Evolutionary conservation across 164 flowering plant genomes (phyloP).

Genomic region (Nymphaea colorata): DNA sequence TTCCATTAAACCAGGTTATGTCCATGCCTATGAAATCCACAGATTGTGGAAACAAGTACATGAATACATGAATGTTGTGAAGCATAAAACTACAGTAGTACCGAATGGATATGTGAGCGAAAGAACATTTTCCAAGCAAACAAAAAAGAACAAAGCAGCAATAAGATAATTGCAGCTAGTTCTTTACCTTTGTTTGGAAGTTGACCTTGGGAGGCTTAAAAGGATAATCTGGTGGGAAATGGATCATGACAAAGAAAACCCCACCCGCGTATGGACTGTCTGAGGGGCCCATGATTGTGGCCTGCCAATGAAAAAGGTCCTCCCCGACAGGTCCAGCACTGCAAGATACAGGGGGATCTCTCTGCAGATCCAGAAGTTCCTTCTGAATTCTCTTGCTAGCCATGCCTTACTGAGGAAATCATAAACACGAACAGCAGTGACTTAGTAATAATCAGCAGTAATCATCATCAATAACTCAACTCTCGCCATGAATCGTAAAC

Average conservation of each 20-base stretch:
- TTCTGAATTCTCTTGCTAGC: slow-evolving; percentile 21
- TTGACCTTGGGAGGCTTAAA: slow-evolving; percentile 26
- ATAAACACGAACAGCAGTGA: too few species aligned
- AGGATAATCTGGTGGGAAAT: slow-evolving; percentile 23
- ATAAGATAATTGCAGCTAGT: background rate
- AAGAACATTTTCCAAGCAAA: background rate
- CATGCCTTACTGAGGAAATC: slow-evolving; percentile 4
- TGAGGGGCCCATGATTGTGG: slow-evolving; percentile 21
- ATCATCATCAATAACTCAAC: too few species aligned
- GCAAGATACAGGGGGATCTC: slow-evolving; percentile 21
- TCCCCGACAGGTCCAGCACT: slow-evolving; percentile 23
- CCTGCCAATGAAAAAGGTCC: slow-evolving; percentile 25
- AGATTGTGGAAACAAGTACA: too few species aligned
- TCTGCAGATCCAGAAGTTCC: slow-evolving; percentile 24
- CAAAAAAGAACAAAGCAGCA: background rate
- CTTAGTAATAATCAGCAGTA: too few species aligned
- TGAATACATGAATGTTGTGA: too few species aligned
- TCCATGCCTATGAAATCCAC: too few species aligned
- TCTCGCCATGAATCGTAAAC: too few species aligned
- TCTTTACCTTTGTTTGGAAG: slow-evolving; percentile 20
- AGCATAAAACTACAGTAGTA: too few species aligned
- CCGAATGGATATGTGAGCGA: background rate
- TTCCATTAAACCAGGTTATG: too few species aligned
- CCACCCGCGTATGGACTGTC: slow-evolving; percentile 22
- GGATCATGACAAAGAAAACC: slow-evolving; percentile 19